Percentiles rank a stretch among this genome's conserved stretches.
These are phyloP conservation scores for Pecoramyces ruminantium DNA, from an alignment of 192 early-diverging fungal genomes.

Conservation along the genomic window DNA sequence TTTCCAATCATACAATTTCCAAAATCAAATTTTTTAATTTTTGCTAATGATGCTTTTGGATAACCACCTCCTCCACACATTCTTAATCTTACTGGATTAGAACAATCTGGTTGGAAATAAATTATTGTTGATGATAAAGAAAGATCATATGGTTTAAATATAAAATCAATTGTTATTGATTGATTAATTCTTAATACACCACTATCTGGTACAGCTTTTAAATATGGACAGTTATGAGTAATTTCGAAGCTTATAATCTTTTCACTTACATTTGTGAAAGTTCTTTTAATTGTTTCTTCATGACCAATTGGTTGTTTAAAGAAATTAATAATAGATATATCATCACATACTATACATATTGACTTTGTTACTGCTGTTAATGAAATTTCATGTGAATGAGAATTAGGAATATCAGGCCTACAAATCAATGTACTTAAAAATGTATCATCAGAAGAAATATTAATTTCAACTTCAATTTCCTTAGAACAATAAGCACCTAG, in stretches of 20 bases:
- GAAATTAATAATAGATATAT: slow-evolving; percentile 36
- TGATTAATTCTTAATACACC: slow-evolving; percentile 31
- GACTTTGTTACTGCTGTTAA: slow-evolving; percentile 41
- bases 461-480: slow-evolving; percentile 24
- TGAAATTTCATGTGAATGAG: slow-evolving; percentile 29
- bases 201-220: slow-evolving; percentile 7
- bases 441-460: slow-evolving; percentile 37
- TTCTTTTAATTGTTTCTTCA: slow-evolving; percentile 23
- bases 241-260: slow-evolving; percentile 22
- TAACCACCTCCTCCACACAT: slow-evolving; percentile 40
- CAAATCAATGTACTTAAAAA: slow-evolving; percentile 35
- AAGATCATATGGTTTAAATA: slow-evolving; percentile 32
- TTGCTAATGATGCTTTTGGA: slow-evolving; percentile 27
- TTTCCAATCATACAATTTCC: slow-evolving; percentile 54
- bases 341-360: slow-evolving; percentile 36
- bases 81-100: slow-evolving; percentile 36
- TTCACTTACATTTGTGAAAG: slow-evolving; percentile 42
- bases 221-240: not conserved
- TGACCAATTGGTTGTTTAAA: slow-evolving; percentile 39
- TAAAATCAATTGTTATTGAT: slow-evolving; percentile 22
- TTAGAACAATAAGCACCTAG: slow-evolving; percentile 34
- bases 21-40: slow-evolving; percentile 42
- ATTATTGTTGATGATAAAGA: slow-evolving; percentile 22
- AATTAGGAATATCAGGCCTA: slow-evolving; percentile 25
- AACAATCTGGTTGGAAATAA: slow-evolving; percentile 36